Evolutionary conservation across 2,329 filamentous ascomycete genomes (phyloP), one percentile per base, ranked within the genome.

Genomic region (Fusarium sacchari): DNA sequence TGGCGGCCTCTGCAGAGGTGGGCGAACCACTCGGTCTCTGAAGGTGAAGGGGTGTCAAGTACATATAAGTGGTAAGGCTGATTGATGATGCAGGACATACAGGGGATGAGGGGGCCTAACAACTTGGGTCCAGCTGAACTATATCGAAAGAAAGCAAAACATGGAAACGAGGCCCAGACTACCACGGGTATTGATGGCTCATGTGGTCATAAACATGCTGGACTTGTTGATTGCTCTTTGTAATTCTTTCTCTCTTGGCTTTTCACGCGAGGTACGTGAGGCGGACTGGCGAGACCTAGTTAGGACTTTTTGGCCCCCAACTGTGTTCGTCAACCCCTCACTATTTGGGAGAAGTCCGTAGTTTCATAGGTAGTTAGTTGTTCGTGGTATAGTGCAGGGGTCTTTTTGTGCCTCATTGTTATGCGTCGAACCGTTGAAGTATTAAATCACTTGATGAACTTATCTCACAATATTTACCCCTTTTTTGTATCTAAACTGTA

Each of bases 21-120:
- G 40, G 66, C 67, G 67, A 59, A 69, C 66, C 66, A 64, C 39
- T 52, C 24, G 15, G n/a, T 28, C 39, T 22, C 7, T 28, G 24
- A 42, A 42, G 30, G 17, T 28, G 24, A 42, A 42, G 30, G 17
- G 28, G 24, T 20, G 49, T 39, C 24, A 46, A 59, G 57, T 50
- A 10, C 20, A 46, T 50, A 10, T n/a, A 46, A 52, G 36, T 64
- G 37, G 42, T 49, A 32, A 47, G 42, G 52, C 42, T 60, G 55
- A 40, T 36, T 58, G 32, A 26, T 22, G 49, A 50, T 50, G 32
- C 15, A 28, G 32, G 15, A 57, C 18, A 14, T 36, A 39, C 24
- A 24, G 15, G 20, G 24, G 26, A 13, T 3, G 11, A 32, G 30
- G 12, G 30, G 30, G 12, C 32, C 4, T 37, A 20, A 20, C 3